Evolutionary conservation across 78 protist species (phyloP).

Genomic region (Dictyostelium purpureum): DNA sequence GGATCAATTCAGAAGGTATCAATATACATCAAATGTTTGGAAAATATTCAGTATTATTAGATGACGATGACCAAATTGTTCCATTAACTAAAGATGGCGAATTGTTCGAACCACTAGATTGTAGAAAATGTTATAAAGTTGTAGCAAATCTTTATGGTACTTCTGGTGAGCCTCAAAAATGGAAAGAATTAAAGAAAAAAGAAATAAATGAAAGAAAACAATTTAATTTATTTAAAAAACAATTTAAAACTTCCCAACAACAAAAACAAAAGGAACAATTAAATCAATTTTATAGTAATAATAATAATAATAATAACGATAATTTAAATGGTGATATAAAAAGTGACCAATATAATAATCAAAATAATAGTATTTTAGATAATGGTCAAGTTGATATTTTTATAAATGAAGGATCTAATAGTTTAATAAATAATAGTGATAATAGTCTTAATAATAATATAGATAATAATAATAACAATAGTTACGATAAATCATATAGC

Average conservation of each 20-base stretch:
- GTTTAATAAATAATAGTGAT: too few relatives aligned
- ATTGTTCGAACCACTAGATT: constrained; percentile 21
- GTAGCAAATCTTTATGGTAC: constrained; percentile 48
- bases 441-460: too few relatives aligned
- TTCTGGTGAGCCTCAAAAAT: constrained; percentile 28
- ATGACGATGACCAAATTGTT: constrained; percentile 28
- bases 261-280: neutral
- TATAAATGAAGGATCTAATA: too few relatives aligned
- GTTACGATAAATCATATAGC: too few relatives aligned
- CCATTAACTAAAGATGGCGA: constrained; percentile 63
- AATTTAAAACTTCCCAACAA: neutral
- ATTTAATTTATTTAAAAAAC: neutral
- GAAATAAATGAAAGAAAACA: neutral
- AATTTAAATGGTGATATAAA: too few relatives aligned
- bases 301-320: too few relatives aligned
- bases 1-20: constrained; percentile 31
- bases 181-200: constrained; percentile 35
- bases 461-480: too few relatives aligned
- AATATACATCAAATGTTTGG: constrained; percentile 72
- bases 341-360: too few relatives aligned
- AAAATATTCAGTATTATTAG: constrained; percentile 18
- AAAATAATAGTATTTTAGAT: too few relatives aligned
- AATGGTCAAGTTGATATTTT: too few relatives aligned
- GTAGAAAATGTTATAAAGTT: neutral
- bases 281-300: neutral